Percentiles rank a stretch among this genome's conserved stretches.
Evolutionary conservation across 805 yeast species (phyloP).

Genomic region (Sporopachydermia lactativora): DNA sequence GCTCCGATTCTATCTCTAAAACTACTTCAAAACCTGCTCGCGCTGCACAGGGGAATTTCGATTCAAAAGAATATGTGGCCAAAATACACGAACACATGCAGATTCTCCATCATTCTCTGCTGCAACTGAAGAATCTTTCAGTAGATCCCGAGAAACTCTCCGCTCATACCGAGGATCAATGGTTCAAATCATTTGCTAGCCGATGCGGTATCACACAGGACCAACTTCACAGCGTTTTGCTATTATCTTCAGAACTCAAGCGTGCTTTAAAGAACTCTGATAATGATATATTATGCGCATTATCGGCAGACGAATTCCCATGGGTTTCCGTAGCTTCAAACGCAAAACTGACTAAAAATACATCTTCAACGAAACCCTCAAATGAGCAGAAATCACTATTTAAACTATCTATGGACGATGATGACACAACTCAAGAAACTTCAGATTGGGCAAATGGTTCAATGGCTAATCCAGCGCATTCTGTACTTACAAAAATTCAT

Average conservation of each 20-base stretch:
- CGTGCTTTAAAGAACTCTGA: not conserved
- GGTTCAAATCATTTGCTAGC: not conserved
- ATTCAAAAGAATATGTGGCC: no score
- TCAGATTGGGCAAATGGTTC: no score
- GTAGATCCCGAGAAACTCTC: not conserved
- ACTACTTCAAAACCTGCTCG: no score
- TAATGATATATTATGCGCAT: not conserved
- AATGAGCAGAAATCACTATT: no score
- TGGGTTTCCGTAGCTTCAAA: not conserved
- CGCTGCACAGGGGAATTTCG: no score
- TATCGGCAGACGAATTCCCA: not conserved
- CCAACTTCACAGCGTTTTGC: not conserved
- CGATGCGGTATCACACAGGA: not conserved
- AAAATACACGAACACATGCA: not conserved
- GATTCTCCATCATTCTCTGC: not conserved
- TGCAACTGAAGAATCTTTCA: not conserved
- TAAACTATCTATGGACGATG: not conserved
- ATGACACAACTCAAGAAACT: slow-evolving; percentile 1
- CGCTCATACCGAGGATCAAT: not conserved
- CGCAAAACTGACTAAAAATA: not conserved
- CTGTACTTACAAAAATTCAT: not conserved
- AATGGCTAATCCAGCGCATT: not conserved
- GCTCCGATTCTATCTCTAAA: no score
- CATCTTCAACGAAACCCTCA: no score
- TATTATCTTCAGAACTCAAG: not conserved